These are phyloP conservation scores for Podospora tetraspora DNA, from an alignment of 495 filamentous ascomycete species.

Conservation along the genomic window DNA sequence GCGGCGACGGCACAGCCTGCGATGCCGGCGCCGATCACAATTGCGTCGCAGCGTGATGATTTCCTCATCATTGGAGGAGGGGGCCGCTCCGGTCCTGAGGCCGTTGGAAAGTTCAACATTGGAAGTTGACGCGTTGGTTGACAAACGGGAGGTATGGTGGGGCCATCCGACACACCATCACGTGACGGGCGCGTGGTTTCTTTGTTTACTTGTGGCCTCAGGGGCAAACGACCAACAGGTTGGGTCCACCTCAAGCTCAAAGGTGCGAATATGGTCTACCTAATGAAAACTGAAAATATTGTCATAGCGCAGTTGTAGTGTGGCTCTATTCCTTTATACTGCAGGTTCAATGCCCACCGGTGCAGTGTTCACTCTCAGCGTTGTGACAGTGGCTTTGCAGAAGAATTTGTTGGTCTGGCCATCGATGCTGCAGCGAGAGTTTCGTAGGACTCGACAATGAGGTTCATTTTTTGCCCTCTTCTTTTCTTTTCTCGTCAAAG, in stretches of 20 bases:
- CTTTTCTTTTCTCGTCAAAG: not conserved
- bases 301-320: not conserved
- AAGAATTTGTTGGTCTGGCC: not conserved
- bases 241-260: not conserved
- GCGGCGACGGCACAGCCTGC: constrained; percentile 67
- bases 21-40: constrained; percentile 74
- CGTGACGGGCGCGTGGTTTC: not conserved
- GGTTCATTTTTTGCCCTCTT: not conserved
- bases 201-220: not conserved
- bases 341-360: not conserved
- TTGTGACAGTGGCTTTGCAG: not conserved
- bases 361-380: not conserved
- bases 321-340: not conserved
- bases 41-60: constrained; percentile 46
- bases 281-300: not conserved
- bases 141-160: not conserved
- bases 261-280: not conserved
- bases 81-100: not conserved
- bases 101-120: not conserved
- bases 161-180: not conserved
- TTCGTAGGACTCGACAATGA: not conserved
- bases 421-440: not conserved
- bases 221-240: not conserved
- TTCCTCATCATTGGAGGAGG: not conserved
- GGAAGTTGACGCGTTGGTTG: too few species aligned